Conservation (phyloP, 164 flowering plant species). For the Piper betle region DNA sequence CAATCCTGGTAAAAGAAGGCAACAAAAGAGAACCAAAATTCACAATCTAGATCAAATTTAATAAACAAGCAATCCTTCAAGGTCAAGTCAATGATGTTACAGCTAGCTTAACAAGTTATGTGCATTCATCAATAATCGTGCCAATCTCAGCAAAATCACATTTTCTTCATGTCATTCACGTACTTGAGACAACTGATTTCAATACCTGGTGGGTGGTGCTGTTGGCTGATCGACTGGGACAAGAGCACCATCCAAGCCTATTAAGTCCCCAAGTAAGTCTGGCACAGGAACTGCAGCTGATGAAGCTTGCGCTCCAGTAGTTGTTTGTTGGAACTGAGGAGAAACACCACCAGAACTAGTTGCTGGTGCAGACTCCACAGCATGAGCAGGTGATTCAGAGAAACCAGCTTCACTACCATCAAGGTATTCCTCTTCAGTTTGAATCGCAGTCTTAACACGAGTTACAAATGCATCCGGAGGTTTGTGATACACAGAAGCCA, state of each 20-base stretch:
- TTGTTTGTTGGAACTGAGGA: slow-evolving; percentile 22
- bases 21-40: too few species aligned
- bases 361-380: slow-evolving; percentile 41
- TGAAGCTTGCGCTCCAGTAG: slow-evolving; percentile 27
- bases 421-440: slow-evolving; percentile 81
- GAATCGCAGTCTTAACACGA: slow-evolving; percentile 61
- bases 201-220: slow-evolving; percentile 49
- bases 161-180: not conserved
- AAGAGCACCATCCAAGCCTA: slow-evolving; percentile 75
- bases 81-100: too few species aligned
- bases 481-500: slow-evolving; percentile 97
- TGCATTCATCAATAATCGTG: not conserved
- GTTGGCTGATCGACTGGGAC: slow-evolving; percentile 77
- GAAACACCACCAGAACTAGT: slow-evolving; percentile 33
- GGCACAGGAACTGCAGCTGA: slow-evolving; percentile 53
- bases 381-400: slow-evolving; percentile 61
- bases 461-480: slow-evolving; percentile 94
- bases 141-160: not conserved
- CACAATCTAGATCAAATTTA: too few species aligned
- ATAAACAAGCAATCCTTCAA: too few species aligned
- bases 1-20: too few species aligned
- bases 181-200: not conserved
- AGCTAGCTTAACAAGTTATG: not conserved
- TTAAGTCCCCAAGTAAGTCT: slow-evolving; percentile 88
- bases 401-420: slow-evolving; percentile 69